Evolutionary conservation across 371 early-diverging fungal genomes (phyloP), one percentile per base, ranked within the genome.

Genomic region (Syncephalastrum racemosum): DNA sequence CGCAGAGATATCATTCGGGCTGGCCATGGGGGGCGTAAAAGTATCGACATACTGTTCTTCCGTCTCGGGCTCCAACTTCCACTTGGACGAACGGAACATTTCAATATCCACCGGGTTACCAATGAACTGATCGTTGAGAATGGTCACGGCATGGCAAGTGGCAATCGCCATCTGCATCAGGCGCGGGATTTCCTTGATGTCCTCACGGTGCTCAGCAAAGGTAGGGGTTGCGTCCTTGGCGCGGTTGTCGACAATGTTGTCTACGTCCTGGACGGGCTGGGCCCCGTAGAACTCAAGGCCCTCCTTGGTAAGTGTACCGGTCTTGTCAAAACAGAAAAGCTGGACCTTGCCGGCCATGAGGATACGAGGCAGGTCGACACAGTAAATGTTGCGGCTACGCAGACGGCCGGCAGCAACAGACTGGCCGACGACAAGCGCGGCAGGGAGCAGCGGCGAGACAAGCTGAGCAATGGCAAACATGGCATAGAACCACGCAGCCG

Each of bases 61-160:
- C 19, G 60, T 67, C 13, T 64, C 58, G 40, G 60, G 70, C 18
- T 56, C 59, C 8, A 75, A 55, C 15, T 60, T 51, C 64, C 84
- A 84, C n/a, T 77, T 71, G 4, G 92, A 89, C 24, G 85, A 83
- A 14, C 77, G 69, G 76, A 96, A 93, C 91, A 95, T 90, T 71
- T 94, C 94, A 44, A 95, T 82, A 69, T 98, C 98, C 22, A 98
- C 88, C 53, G 92, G 92, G 71, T 98, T 95, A 13, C 96, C 96
- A 51, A 94, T 83, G 36, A 83, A 80, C 50, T 79, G 81, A 19
- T 81, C 81, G 20, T 85, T 84, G 25, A 94, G 79, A 16, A 75
- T 76, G 7, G 88, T 78, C 6, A 96, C 86, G 4, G 89, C 81
- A 68, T 97, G 96, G 66, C 96, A 95, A 8, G 91, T 71, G 18